Evolutionary conservation across 805 yeast species (phyloP).

Genomic region (Candida insectalens): DNA sequence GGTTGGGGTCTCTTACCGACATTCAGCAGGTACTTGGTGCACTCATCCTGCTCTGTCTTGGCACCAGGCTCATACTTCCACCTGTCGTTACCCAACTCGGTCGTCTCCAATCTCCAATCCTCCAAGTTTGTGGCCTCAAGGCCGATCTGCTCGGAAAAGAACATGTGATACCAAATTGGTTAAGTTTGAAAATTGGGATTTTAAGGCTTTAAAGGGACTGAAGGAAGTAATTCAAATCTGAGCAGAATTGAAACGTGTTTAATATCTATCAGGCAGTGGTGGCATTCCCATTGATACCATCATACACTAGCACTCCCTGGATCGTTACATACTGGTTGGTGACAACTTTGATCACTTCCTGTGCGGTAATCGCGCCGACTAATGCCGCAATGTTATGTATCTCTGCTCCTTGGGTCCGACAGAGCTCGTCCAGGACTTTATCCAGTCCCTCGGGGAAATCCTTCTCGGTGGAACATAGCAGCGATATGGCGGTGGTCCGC

Average conservation of each 20-base stretch:
- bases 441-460: conserved; percentile 26
- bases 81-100: conserved; percentile 64
- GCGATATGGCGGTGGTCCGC: conserved; percentile 16
- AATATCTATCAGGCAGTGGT: too few species aligned
- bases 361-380: conserved; percentile 80
- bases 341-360: conserved; percentile 66
- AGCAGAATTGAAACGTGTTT: too few species aligned
- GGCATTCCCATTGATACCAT: conserved; percentile 53
- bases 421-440: conserved; percentile 32
- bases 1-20: too few species aligned
- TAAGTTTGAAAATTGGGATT: too few species aligned
- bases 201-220: too few species aligned
- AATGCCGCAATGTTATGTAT: conserved; percentile 54
- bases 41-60: conserved; percentile 33
- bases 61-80: conserved; percentile 54
- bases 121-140: conserved; percentile 57
- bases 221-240: too few species aligned
- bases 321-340: conserved; percentile 78
- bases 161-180: conserved; percentile 9
- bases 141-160: conserved; percentile 63
- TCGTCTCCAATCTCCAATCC: conserved; percentile 68
- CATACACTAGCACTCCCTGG: conserved; percentile 60
- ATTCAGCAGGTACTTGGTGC: conserved; percentile 40
- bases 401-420: conserved; percentile 31
- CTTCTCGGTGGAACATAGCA: conserved; percentile 13